Evolutionary conservation across 2,329 filamentous ascomycete species (phyloP), one percentile per base, ranked within the genome.

Genomic region (Ceratocystis cubensis): DNA sequence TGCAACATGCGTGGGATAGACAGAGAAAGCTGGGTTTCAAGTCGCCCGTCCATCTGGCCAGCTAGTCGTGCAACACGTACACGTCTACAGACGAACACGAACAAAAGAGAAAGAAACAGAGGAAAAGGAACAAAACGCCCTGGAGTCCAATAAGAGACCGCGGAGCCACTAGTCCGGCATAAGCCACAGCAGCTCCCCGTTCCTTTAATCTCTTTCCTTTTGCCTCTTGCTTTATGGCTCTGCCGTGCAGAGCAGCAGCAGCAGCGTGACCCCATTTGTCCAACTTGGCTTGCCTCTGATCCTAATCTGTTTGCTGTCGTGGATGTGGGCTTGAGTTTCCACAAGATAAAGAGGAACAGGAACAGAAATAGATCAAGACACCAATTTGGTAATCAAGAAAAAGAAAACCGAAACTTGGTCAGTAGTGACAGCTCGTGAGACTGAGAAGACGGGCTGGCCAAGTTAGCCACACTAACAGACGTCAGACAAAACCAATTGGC

Each of bases 191-290:
- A 25, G 33, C 33, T 30, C 33, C 33, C 56, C 33, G 25, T 30
- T 10, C 56, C 56, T 59, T 59, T 59, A 59, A 59, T 59, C 17
- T 59, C 56, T 41, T 41, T 53, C 15, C 48, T 25, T 8, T 22
- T 53, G 48, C 48, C 48, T 53, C 48, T 8, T 53, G 48, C 37
- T 41, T 41, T 41, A 13, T 41, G 37, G 37, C 37, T 41, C 37
- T 41, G 37, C 37, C 4, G 37, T 41, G 37, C 37, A 41, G 37
- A 41, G 37, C 3, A 41, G 37, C 37, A 13, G 37, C 37, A 15
- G 10, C 10, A 15, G 37, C 37, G 37, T 15, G 10, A 41, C 37
- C 37, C 37, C 13, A 15, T 41, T 15, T 41, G 37, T 41, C 37
- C 0, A 41, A 41, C 37, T 41, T 41, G 37, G 37, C 37, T 15